phyloP scores from a whole-genome alignment of 2,329 filamentous ascomycete species.

The Xylaria polymorpha region DNA sequence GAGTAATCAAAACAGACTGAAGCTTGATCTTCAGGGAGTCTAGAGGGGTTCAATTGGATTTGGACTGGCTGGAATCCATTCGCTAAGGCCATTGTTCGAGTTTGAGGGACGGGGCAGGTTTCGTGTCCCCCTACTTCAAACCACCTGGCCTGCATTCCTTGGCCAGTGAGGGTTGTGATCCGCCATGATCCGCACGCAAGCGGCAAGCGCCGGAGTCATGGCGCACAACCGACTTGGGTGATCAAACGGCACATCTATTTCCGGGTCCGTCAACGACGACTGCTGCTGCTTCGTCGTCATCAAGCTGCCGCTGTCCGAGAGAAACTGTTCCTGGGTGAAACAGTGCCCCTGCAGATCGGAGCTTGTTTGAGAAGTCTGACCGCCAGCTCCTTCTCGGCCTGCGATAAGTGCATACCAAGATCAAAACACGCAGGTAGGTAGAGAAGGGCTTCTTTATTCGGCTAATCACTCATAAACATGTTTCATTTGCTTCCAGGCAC shows the following conservation, averaged over 20 bases:
- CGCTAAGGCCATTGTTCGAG: conserved; percentile 42
- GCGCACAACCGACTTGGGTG: conserved; percentile 36
- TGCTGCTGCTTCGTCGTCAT: conserved; percentile 20
- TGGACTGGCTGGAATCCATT: conserved; percentile 27
- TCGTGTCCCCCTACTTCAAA: conserved; percentile 47
- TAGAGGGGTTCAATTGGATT: conserved; percentile 12
- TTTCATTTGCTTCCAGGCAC: not conserved
- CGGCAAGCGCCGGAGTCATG: conserved; percentile 26
- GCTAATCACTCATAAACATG: conserved; percentile 5
- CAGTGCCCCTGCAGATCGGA: conserved; percentile 39
- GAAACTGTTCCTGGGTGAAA: conserved; percentile 24
- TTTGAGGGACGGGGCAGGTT: conserved; percentile 42
- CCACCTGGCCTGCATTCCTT: conserved; percentile 34
- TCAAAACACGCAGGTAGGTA: not conserved
- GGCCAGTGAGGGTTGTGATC: conserved; percentile 22
- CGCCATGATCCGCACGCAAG: conserved; percentile 31
- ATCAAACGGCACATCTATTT: conserved; percentile 44
- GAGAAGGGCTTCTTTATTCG: not conserved
- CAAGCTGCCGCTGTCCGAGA: conserved; percentile 24
- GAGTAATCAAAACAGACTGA: conserved; percentile 21
- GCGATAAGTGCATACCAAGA: conserved; percentile 22
- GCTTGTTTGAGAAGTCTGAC: conserved; percentile 27
- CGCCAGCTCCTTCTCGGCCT: not conserved
- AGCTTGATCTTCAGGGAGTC: conserved; percentile 20
- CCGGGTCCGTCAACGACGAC: conserved; percentile 24